Conservation (phyloP, 2,329 filamentous ascomycete genomes). For the Xylaria sp. region DNA sequence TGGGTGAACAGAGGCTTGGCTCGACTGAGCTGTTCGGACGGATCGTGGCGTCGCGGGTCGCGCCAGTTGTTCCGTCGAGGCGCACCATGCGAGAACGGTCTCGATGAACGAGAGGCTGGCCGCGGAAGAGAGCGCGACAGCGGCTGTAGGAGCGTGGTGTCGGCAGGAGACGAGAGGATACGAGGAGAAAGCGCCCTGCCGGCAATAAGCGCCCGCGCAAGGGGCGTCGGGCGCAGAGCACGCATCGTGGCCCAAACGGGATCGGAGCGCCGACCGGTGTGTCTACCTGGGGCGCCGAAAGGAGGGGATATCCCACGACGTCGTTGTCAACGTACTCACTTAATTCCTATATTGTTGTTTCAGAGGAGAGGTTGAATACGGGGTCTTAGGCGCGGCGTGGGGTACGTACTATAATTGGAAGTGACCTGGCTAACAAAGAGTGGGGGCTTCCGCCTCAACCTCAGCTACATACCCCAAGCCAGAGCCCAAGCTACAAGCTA, state of each 20-base stretch:
- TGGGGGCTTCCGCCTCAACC: background rate
- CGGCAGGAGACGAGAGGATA: background rate
- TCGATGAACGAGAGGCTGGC: conserved; percentile 13
- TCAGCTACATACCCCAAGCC: background rate
- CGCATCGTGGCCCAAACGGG: conserved; percentile 35
- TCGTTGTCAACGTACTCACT: background rate
- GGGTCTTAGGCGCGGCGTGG: background rate
- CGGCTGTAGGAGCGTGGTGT: conserved; percentile 1
- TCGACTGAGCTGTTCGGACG: conserved; percentile 36
- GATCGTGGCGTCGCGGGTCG: conserved; percentile 32
- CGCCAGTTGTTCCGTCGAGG: conserved; percentile 41
- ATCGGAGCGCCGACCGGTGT: background rate
- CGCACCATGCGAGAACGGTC: conserved; percentile 38
- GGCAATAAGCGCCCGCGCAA: conserved; percentile 17
- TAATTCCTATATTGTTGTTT: background rate
- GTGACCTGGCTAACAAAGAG: background rate
- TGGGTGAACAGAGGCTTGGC: conserved; percentile 54
- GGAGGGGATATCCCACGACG: background rate
- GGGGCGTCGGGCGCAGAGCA: conserved; percentile 30
- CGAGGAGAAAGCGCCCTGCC: conserved; percentile 6
- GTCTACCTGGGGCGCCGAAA: background rate
- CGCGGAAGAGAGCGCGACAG: conserved; percentile 23
- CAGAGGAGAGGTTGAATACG: background rate
- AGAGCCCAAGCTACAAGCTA: background rate
- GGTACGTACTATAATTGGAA: background rate